Percentiles rank a stretch among this genome's conserved stretches.
phyloP scores from a whole-genome alignment of 176 grass and related monocot genomes.

The Saccharum spontaneum region DNA sequence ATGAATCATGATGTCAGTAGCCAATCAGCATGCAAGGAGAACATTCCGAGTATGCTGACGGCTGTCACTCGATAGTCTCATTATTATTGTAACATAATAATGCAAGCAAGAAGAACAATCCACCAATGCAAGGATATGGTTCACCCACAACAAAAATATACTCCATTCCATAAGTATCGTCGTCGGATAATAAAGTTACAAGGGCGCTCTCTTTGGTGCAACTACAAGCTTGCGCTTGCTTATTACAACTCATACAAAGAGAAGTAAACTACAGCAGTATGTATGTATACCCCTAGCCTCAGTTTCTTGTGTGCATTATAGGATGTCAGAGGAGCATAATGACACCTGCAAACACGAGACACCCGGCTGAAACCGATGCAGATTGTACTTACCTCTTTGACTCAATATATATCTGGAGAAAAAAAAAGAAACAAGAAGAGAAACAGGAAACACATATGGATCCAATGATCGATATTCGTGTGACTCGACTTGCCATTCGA shows the following conservation, averaged over 20 bases:
- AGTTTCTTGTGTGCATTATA: background rate
- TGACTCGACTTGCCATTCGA: background rate
- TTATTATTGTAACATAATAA: background rate
- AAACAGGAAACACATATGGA: background rate
- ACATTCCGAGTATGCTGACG: background rate
- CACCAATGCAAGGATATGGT: background rate
- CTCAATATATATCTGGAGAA: background rate
- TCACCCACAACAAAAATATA: background rate
- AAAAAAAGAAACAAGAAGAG: background rate
- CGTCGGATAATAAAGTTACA: background rate
- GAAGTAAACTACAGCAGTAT: background rate
- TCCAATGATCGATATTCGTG: background rate
- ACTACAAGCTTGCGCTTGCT: background rate
- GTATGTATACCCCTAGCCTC: background rate
- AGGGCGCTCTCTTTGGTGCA: background rate
- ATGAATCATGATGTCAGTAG: background rate
- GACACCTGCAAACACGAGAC: background rate
- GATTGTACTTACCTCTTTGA: background rate
- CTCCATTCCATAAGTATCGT: background rate
- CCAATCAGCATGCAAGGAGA: background rate
- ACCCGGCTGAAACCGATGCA: background rate
- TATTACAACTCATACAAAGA: slow-evolving; percentile 21
- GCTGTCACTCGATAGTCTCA: background rate
- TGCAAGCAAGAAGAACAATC: background rate
- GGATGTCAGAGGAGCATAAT: background rate